Base-by-base conservation (phyloP, 1,284 basidiomycete genomes). In the Grifola frondosa region DNA sequence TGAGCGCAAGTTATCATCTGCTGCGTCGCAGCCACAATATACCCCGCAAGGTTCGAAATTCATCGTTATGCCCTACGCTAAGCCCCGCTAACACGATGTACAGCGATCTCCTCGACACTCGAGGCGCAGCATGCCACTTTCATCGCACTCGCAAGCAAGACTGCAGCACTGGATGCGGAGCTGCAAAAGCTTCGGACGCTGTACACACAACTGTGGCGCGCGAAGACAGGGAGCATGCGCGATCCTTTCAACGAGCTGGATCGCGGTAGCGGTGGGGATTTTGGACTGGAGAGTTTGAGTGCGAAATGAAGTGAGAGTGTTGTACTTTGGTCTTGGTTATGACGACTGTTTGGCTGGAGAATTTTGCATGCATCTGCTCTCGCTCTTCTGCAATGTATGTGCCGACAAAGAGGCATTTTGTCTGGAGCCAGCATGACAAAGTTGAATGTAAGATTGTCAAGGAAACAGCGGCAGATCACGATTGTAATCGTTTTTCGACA, bases 91-190 rank as follows among this genome's bases (percentile, higher is more conserved):
- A 6, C 23, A 20, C 9, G 23, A 6, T 7, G 32, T 36, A 7
- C 47, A 88, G 87, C 75, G 31, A 84, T 90, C 45, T 69, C 82
- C 6, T 73, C 84, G 3, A 85, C 85, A 8, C 68, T 90, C 17
- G 84, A 88, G 61, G 81, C 82, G 4, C 86, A 89, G 62, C 80
- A 90, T 52, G 69, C 75, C 6, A 83, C 80, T 3, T 89, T 88
- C 63, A 73, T 88, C 19, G 71, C 83, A 4, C 75, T 89, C 23
- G 87, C 87, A 5, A 76, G 73, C 50, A 86, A 81, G 63, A 83
- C 83, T 2, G 86, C 87, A 11, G 68, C 77, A 2, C 63, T 88
- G 6, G 81, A 89, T 46, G 72, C 74, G 1, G 84, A 88, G 52
- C 59, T 90, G 28, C 81, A 87, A 58, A 83, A 81, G 62, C 74